phyloP scores from a whole-genome alignment of 345 rosid genomes.

The Salix brachista region DNA sequence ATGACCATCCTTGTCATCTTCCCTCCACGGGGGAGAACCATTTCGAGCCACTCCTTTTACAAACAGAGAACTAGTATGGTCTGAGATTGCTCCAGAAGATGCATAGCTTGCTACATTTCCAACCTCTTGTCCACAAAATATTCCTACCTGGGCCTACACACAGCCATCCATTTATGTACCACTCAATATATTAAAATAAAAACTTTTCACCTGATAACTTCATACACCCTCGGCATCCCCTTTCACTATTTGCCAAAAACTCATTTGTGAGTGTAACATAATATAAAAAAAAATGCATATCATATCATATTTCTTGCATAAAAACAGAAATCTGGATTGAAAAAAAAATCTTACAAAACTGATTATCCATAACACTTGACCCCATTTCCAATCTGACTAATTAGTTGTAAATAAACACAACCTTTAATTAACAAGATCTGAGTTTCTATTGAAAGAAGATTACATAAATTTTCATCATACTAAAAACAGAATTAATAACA shows the following conservation, averaged over 20 bases:
- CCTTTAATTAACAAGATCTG: not conserved
- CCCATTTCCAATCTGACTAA: no score
- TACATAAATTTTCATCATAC: not conserved
- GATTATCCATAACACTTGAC: no score
- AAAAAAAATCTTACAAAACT: no score
- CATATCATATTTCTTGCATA: not conserved
- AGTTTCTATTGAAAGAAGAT: not conserved
- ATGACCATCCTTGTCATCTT: constrained; percentile 98
- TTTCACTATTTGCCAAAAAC: not conserved
- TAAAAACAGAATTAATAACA: not conserved
- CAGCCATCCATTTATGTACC: constrained; percentile 72
- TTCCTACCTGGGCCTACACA: constrained; percentile 99
- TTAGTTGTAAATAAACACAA: not conserved
- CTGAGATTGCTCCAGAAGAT: constrained; percentile 58
- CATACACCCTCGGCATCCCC: not conserved
- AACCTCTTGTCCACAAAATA: constrained; percentile 86
- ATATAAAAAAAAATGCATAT: not conserved
- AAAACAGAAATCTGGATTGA: not conserved
- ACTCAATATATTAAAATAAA: constrained; percentile 40
- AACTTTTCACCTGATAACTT: constrained; percentile 9
- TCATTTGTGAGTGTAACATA: not conserved
- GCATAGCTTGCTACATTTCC: constrained; percentile 81
- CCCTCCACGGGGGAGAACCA: constrained; percentile 87
- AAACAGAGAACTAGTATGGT: constrained; percentile 39
- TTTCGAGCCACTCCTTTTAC: constrained; percentile 60